Evolutionary conservation across 2,329 filamentous ascomycete genomes (phyloP).

Genomic region (Xylaria sp.): DNA sequence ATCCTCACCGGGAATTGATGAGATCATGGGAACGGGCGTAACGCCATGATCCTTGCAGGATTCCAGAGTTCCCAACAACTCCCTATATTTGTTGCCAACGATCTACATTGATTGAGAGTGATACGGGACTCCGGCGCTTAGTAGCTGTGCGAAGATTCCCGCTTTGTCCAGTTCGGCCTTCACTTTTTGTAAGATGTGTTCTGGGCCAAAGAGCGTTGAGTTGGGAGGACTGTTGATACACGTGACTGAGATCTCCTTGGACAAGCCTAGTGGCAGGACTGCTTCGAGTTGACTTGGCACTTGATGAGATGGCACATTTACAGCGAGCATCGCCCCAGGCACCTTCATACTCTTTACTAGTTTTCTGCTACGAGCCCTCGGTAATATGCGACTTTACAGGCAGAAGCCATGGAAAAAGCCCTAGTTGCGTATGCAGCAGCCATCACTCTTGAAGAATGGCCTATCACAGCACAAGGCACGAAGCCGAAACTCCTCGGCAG

Average conservation of each 20-base stretch:
- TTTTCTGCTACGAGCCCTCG: not conserved
- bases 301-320: not conserved
- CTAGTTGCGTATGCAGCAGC: conserved; percentile 1
- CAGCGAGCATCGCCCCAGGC: not conserved
- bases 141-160: conserved; percentile 34
- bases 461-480: not conserved
- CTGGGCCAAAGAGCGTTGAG: conserved; percentile 35
- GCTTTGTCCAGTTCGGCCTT: conserved; percentile 25
- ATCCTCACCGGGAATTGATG: not conserved
- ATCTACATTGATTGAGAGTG: conserved; percentile 32
- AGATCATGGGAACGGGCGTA: conserved; percentile 10
- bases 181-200: conserved; percentile 29
- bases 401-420: not conserved
- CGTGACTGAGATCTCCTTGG: conserved; percentile 22
- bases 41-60: not conserved
- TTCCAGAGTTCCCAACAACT: conserved; percentile 1
- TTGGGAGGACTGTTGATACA: conserved; percentile 41
- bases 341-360: not conserved
- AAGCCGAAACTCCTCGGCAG: not conserved
- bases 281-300: not conserved
- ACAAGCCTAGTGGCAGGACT: not conserved
- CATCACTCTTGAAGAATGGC: conserved; percentile 8
- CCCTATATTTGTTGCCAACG: conserved; percentile 29
- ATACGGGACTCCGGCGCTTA: conserved; percentile 37
- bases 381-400: not conserved